Evolutionary conservation across 148 eudicot genomes (phyloP).

Genomic region (Vaccinium darrowii): DNA sequence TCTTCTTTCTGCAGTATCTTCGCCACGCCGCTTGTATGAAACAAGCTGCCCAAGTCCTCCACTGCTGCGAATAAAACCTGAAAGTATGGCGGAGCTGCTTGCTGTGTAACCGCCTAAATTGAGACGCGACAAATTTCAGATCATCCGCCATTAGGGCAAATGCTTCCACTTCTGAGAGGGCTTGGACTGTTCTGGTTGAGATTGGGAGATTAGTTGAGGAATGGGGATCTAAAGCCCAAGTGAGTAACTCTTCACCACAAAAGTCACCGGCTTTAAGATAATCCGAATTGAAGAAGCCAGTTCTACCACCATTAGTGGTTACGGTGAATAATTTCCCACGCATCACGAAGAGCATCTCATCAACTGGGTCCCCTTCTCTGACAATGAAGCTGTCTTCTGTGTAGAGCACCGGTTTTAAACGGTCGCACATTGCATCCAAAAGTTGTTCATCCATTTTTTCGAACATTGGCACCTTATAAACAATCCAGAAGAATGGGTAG

Average conservation of each 20-base stretch:
- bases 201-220: conserved; percentile 33
- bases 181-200: conserved; percentile 38
- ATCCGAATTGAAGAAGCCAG: conserved; percentile 81
- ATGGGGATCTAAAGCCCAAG: conserved; percentile 45
- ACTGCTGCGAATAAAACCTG: conserved; percentile 40
- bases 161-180: conserved; percentile 39
- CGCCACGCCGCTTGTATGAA: conserved; percentile 44
- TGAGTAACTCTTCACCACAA: conserved; percentile 47
- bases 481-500: not conserved
- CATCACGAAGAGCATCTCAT: conserved; percentile 85
- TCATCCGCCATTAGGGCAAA: conserved; percentile 37
- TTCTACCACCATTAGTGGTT: conserved; percentile 90
- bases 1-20: conserved; percentile 28
- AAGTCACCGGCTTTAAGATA: conserved; percentile 47
- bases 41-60: conserved; percentile 50
- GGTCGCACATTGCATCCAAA: conserved; percentile 86
- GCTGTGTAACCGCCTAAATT: conserved; percentile 34
- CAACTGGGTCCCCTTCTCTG: conserved; percentile 91
- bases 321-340: conserved; percentile 67
- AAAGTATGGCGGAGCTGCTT: conserved; percentile 38
- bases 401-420: conserved; percentile 77
- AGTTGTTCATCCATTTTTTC: conserved; percentile 89
- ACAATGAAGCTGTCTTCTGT: conserved; percentile 68
- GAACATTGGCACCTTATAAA: conserved; percentile 78
- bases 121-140: conserved; percentile 36